Percentiles rank a stretch among this genome's conserved stretches.
phyloP scores from a whole-genome alignment of 2,329 filamentous ascomycete genomes.

The Fusarium coffeatum region DNA sequence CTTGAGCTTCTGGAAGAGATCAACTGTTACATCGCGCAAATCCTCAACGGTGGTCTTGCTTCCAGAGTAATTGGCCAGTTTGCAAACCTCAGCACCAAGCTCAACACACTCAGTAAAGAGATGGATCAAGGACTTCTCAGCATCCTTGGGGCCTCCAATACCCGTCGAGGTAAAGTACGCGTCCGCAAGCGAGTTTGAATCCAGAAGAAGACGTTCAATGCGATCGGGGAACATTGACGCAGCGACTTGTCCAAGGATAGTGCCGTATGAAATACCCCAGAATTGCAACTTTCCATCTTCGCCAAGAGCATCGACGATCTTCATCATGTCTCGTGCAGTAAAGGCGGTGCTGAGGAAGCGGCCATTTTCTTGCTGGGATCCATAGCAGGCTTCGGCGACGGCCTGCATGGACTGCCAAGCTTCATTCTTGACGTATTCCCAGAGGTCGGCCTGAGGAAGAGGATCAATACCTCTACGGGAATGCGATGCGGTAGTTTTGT shows the following conservation, averaged over 20 bases:
- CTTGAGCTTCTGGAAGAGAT: conserved; percentile 21
- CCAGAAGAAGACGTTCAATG: conserved; percentile 40
- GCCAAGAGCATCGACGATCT: conserved; percentile 53
- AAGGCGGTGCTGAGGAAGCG: conserved; percentile 50
- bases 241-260: conserved; percentile 34
- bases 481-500: not conserved
- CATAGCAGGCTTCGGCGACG: conserved; percentile 40
- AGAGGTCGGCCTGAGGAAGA: conserved; percentile 20
- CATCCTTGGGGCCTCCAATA: conserved; percentile 21
- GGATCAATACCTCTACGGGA: conserved; percentile 6
- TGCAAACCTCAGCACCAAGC: conserved; percentile 23
- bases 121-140: conserved; percentile 23
- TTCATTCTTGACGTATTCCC: conserved; percentile 20
- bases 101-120: conserved; percentile 31
- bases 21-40: conserved; percentile 2
- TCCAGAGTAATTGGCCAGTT: conserved; percentile 30
- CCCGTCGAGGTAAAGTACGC: conserved; percentile 22
- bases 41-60: conserved; percentile 18
- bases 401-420: not conserved
- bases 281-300: conserved; percentile 52
- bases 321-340: conserved; percentile 55
- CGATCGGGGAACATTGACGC: conserved; percentile 43
- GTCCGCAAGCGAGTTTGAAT: conserved; percentile 34
- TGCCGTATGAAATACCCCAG: conserved; percentile 49
- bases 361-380: conserved; percentile 42